Base-by-base conservation (phyloP, 2,329 filamentous ascomycete genomes). In the Trichoderma harzianum region DNA sequence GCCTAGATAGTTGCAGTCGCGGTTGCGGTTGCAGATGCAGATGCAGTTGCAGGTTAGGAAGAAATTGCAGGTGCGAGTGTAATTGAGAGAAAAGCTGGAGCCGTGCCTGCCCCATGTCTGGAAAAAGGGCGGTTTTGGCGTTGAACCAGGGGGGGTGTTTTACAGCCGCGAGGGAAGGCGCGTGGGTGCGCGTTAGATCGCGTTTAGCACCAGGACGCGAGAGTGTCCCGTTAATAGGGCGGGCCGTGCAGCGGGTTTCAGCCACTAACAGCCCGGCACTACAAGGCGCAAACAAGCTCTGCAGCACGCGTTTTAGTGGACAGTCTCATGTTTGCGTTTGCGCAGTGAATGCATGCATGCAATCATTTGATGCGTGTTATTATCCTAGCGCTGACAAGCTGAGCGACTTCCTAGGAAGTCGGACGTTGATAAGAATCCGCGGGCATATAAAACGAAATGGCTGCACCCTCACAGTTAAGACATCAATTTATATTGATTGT, bases 101-200 rank as follows among this genome's bases (percentile, higher is more conserved):
- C 66, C 51, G 57, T 51, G 66, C 34, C 36, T 39, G 36, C 39
- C 65, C 57, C 57, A 60, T 60, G 18, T 60, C 51, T 68, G 47
- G 34, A 62, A 61, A 69, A 62, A 62, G 66, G 55, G 55, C 66
- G 66, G 26, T 61, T 67, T 61, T 69, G 66, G 66, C 36, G 66
- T 68, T 69, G 66, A 69, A 69, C 66, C 66, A 61, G 66, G 66
- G 66, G 66, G 55, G 28, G 36, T n/a, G 58, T 39, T 39, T 39
- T 21, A 36, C 57, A 60, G 57, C 57, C 57, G 57, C 57, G 57
- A 60, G 28, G 57, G 18, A 60, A 32, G 57, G 57, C 55, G 66
- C 70, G 73, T 75, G 72, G 69, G 63, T 70, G 72, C 73, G 73
- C 74, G 74, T 73, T 72, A 60, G 51, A 64, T 21, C 67, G 67